These are phyloP conservation scores for Delonix regia DNA, from an alignment of 306 rosid species.

Conservation along the genomic window DNA sequence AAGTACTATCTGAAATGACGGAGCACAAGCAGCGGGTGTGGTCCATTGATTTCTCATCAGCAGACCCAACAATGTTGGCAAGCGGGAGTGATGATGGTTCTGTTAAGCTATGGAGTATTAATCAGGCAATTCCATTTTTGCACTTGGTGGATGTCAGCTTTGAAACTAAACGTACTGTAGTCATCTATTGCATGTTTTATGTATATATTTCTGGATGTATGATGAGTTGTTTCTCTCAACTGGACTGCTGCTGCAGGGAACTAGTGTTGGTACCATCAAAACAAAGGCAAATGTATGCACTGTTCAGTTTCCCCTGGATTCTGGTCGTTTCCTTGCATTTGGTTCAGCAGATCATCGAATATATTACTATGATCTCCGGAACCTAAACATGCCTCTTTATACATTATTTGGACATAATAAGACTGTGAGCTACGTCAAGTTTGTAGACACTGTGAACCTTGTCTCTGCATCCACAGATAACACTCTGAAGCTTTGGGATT, in stretches of 20 bases:
- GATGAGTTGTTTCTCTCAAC: conserved; percentile 76
- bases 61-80: conserved; percentile 91
- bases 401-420: conserved; percentile 82
- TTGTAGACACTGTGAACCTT: conserved; percentile 65
- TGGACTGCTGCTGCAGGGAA: conserved; percentile 88
- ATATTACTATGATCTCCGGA: conserved; percentile 89
- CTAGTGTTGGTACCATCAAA: conserved; percentile 83
- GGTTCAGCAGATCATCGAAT: conserved; percentile 95
- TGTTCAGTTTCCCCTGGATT: conserved; percentile 81
- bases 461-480: conserved; percentile 94
- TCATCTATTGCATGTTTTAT: conserved; percentile 63
- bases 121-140: conserved; percentile 97
- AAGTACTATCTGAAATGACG: conserved; percentile 77
- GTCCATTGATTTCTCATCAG: conserved; percentile 93
- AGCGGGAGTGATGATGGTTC: conserved; percentile 95
- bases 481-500: conserved; percentile 94
- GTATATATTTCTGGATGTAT: conserved; percentile 59
- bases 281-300: conserved; percentile 95
- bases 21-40: conserved; percentile 94
- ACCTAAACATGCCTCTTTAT: conserved; percentile 66
- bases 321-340: conserved; percentile 83
- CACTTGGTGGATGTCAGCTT: conserved; percentile 95
- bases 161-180: conserved; percentile 88
- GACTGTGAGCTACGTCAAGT: conserved; percentile 90
- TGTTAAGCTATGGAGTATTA: conserved; percentile 99